Base-by-base conservation (phyloP, 2,329 filamentous ascomycete species). In the Purpureocillium lavendulum region DNA sequence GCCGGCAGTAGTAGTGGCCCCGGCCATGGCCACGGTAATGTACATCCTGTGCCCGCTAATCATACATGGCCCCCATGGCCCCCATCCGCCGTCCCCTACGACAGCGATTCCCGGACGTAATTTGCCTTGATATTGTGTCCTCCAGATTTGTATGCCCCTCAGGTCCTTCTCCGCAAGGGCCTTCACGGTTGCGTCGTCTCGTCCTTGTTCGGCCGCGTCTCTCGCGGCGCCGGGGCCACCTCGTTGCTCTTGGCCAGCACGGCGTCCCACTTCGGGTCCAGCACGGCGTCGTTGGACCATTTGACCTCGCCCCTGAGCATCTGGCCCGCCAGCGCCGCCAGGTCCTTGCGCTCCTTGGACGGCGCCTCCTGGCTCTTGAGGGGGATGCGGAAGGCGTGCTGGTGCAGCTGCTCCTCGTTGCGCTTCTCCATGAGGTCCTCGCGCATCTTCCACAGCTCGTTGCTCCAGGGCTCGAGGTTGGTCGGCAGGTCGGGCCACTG, bases 401-500 rank as follows among this genome's bases (percentile, higher is more conserved):
- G 43, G 40, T 51, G 44, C 29, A 62, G 45, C 42, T 60, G 50
- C 48, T 55, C 50, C 34, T 61, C 45, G 39, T 65, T 57, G 38
- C 63, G 55, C 45, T 70, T 56, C 30, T 67, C 50, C 49, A 66
- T 61, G 40, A 67, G 62, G 43, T 75, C 61, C 42, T 72, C 62
- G 21, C 74, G 66, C 51, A 69, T 66, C 54, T 71, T 66, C 59
- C 67, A 77, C 40, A 77, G 63, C n/a, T 71, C 62, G 48, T 79
- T 69, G 59, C 80, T 80, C 81, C 82, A 88, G 58, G 69, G 63
- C 41, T 70, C 59, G 45, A 76, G 67, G 57, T 83, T 73, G 47
- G 70, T 62, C 4, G 87, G 84, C 49, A 69, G 61, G 47, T 79
- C 73, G 1, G 92, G 92, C 84, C 87, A 97, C 41, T 85, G 79